Conservation (phyloP, 2,329 filamentous ascomycete species). For the Arachnomyces sp. region DNA sequence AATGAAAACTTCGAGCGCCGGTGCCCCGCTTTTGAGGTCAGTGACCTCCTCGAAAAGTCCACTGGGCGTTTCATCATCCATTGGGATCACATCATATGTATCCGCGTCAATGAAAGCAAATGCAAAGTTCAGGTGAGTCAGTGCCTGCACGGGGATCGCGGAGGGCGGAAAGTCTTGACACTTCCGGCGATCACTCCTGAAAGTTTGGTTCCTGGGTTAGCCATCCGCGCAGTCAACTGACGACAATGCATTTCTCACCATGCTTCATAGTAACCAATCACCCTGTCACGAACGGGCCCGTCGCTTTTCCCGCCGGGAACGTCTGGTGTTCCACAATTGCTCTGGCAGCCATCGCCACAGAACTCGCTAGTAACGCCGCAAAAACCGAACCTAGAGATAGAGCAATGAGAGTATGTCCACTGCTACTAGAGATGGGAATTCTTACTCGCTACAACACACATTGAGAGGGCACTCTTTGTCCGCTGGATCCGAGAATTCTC, state of each 20-base stretch:
- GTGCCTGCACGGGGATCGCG: slow-evolving; percentile 12
- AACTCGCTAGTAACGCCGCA: slow-evolving; percentile 4
- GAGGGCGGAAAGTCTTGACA: slow-evolving; percentile 4
- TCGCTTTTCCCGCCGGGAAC: too few species aligned
- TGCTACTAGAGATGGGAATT: slow-evolving; percentile 10
- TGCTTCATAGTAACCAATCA: slow-evolving; percentile 29
- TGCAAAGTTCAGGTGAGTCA: slow-evolving; percentile 28
- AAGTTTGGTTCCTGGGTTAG: slow-evolving; percentile 6
- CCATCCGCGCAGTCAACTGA: slow-evolving; percentile 3
- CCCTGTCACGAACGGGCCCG: too few species aligned
- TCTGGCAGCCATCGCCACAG: slow-evolving; percentile 4
- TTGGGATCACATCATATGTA: slow-evolving; percentile 21
- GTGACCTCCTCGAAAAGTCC: slow-evolving; percentile 21
- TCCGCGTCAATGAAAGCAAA: slow-evolving; percentile 36
- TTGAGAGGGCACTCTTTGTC: slow-evolving; percentile 21
- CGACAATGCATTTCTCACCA: slow-evolving; percentile 20
- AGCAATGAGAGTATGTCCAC: too few species aligned
- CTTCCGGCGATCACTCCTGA: too few species aligned
- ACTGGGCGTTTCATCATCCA: slow-evolving; percentile 13
- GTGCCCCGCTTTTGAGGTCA: slow-evolving; percentile 14
- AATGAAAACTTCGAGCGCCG: slow-evolving; percentile 20
- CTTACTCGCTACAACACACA: slow-evolving; percentile 23
- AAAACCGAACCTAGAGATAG: slow-evolving; percentile 3
- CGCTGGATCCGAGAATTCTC: slow-evolving; percentile 17
- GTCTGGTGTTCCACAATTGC: too few species aligned